A percentile compares a stretch with the other conserved stretches of the same genome.
Evolutionary conservation across 2,329 filamentous ascomycete genomes (phyloP).

Genomic region (Neofusicoccum laricinum): DNA sequence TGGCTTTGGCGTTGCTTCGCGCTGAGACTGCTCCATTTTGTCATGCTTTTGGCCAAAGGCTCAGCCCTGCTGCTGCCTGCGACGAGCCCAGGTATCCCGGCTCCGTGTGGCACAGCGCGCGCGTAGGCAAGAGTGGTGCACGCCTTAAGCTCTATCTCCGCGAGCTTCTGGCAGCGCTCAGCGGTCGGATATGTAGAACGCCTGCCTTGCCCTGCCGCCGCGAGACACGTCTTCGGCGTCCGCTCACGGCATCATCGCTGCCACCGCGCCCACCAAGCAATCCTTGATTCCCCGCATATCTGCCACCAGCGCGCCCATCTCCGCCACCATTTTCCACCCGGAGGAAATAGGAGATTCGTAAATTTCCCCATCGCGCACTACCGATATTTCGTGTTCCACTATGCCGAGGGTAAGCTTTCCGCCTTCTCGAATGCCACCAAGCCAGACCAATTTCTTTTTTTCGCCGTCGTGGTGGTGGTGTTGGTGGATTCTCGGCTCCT

Average conservation of each 20-base stretch:
- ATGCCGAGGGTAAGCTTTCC: not conserved
- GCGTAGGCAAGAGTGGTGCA: not conserved
- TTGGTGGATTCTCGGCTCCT: no score
- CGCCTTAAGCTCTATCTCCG: not conserved
- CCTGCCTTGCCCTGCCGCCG: not conserved
- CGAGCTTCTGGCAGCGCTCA: not conserved
- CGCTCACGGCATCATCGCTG: not conserved
- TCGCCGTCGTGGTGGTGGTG: no score
- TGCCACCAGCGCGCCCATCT: not conserved
- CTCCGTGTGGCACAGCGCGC: no score
- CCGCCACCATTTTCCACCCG: not conserved
- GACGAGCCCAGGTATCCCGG: not conserved
- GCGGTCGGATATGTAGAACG: not conserved
- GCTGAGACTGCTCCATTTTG: not conserved
- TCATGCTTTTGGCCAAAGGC: not conserved
- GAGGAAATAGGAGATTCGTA: not conserved
- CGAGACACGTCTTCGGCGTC: no score
- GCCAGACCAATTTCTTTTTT: no score
- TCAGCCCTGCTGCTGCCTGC: not conserved
- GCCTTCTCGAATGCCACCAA: not conserved
- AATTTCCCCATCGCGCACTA: not conserved
- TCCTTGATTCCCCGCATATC: not conserved
- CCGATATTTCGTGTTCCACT: not conserved
- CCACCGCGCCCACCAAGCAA: not conserved
- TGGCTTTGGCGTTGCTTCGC: not conserved